Conservation (phyloP, 768 basidiomycete genomes). For the Strobilomyces echinocephalus region DNA sequence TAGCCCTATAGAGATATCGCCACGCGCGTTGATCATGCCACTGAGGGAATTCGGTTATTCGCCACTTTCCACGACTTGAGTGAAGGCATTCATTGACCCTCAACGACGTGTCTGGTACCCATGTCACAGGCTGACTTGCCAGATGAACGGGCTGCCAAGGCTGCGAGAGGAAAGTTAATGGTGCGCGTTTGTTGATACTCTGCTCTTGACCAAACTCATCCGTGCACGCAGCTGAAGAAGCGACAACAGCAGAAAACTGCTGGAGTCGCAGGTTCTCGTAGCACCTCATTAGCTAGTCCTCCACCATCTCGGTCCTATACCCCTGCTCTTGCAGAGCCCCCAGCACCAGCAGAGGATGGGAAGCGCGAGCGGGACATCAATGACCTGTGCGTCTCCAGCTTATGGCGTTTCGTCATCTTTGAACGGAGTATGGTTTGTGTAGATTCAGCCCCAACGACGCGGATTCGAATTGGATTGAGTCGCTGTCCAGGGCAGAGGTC, state of each 20-base stretch:
- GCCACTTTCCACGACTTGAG: neutral
- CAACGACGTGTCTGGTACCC: constrained; percentile 5
- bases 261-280: constrained; percentile 32
- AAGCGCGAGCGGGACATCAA: constrained; percentile 45
- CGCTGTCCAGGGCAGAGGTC: constrained; percentile 44
- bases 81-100: neutral
- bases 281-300: constrained; percentile 36
- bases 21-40: constrained; percentile 1
- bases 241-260: constrained; percentile 65
- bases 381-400: constrained; percentile 54
- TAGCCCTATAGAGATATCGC: constrained; percentile 4
- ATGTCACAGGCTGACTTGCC: constrained; percentile 43
- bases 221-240: constrained; percentile 63
- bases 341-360: constrained; percentile 34
- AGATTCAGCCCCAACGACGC: constrained; percentile 45
- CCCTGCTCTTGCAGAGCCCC: constrained; percentile 43
- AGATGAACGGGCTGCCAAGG: constrained; percentile 72
- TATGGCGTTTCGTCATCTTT: neutral
- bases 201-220: neutral
- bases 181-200: constrained; percentile 37
- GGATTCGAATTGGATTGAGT: constrained; percentile 55
- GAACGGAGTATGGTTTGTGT: constrained; percentile 11
- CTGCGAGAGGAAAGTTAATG: constrained; percentile 80
- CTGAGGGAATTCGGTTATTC: neutral
- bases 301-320: constrained; percentile 49